Evolutionary conservation across 2,329 filamentous ascomycete genomes (phyloP), one percentile per base, ranked within the genome.

Genomic region (Cyclaneusma minus): DNA sequence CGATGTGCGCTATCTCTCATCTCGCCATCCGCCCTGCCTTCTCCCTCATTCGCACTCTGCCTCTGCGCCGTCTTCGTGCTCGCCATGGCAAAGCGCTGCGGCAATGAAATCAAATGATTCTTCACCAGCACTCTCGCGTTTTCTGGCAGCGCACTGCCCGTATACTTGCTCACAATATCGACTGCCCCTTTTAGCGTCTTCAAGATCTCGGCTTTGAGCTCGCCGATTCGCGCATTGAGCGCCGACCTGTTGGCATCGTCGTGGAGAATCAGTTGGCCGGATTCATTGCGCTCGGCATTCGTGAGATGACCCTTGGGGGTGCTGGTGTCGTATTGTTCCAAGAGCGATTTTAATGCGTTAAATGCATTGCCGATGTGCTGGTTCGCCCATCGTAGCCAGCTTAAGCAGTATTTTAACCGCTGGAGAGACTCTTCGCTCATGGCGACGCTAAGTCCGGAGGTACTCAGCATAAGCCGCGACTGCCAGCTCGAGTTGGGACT

Each of bases 361-460:
- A 93, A 80, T 0, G 83, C 67, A 24, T 72, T 71, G 24, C 75
- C 72, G 30, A 95, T 72, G 45, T 83, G 80, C 5, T 70, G 72
- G 34, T 92, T 92, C 2, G 82, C 82, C 64, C 75, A 78, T 14
- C 74, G 68, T 24, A 95, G 58, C 63, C 84, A 80, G 13, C 66
- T 65, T 2, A 95, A 57, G 36, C 85, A 94, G 41, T 83, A 87
- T 40, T 81, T 83, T 21, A 98, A 57, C 34, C 78, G 89, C 27
- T 74, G 69, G 6, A 94, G 56, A 13, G 82, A 92, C 43, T 89
- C 78, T 11, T 91, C 78, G 42, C 79, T 91, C 65, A 98, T 83
- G 1, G 89, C 84, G 10, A 92, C 76, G 35, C 84, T 84, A 1
- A 95, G 64, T 1, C 84, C 87, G 1, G 84, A 92, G 0, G 87